These are phyloP conservation scores for Schwanniomyces polymorphus DNA, from an alignment of 805 yeast species.

Conservation along the genomic window DNA sequence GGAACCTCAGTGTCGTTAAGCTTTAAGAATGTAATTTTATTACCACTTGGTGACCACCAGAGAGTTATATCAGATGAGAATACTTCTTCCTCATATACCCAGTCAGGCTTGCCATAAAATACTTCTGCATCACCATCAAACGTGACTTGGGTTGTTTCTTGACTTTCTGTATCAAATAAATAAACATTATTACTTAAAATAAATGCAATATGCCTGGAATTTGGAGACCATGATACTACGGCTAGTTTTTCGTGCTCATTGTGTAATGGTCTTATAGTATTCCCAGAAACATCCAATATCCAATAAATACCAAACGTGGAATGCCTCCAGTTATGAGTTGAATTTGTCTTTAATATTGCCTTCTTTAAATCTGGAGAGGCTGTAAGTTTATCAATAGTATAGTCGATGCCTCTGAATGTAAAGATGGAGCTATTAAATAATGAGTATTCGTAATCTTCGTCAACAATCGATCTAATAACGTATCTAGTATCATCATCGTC, in stretches of 20 bases:
- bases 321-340: conserved; percentile 69
- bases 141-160: conserved; percentile 36
- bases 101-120: conserved; percentile 72
- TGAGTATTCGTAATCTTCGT: conserved; percentile 41
- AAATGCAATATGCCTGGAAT: conserved; percentile 54
- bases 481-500: conserved; percentile 49
- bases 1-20: conserved; percentile 63
- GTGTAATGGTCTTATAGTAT: conserved; percentile 27
- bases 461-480: conserved; percentile 52
- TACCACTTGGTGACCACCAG: conserved; percentile 75
- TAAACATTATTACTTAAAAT: conserved; percentile 58
- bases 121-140: conserved; percentile 52
- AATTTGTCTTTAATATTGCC: conserved; percentile 62
- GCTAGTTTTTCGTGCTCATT: conserved; percentile 30
- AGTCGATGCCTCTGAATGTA: conserved; percentile 33
- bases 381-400: conserved; percentile 50
- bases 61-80: conserved; percentile 55
- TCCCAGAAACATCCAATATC: conserved; percentile 50
- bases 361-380: conserved; percentile 67
- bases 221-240: conserved; percentile 65
- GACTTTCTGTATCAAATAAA: conserved; percentile 37
- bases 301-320: conserved; percentile 64
- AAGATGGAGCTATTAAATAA: conserved; percentile 54
- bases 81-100: conserved; percentile 87
- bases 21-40: conserved; percentile 52